Evolutionary conservation across 495 filamentous ascomycete genomes (phyloP), one percentile per base, ranked within the genome.

Genomic region (Penicillium herquei): DNA sequence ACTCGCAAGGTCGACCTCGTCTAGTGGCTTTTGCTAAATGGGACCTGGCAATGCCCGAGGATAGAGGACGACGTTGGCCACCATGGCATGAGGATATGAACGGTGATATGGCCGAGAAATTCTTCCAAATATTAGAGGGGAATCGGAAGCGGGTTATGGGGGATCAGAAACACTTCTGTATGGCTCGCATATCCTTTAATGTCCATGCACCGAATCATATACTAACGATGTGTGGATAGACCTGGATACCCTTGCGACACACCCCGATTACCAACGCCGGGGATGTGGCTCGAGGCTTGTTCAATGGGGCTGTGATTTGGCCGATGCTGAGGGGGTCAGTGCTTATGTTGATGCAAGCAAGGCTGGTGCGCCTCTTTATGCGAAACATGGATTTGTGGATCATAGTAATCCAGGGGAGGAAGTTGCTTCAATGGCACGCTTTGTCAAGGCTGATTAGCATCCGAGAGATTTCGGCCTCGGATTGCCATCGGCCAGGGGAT

Each of bases 231-330:
- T n/a, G 18, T 32, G 2, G 6, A 46, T 8, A 75, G 71, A 71
- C 44, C 75, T 85, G 34, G 73, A 80, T 57, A 73, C 78, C 46
- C 59, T 85, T 8, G 69, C 74, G 11, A 78, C 77, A 16, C 73
- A 79, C 47, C 80, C 78, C 3, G 70, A 74, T 18, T 78, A 77
- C 49, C 71, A 75, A 52, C 56, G 71, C 13, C 65, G 72, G 26
- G 81, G 82, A 3, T 82, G 82, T 0, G 81, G 76, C 8, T 66
- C 68, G 1, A 71, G 77, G 60, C 72, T 84, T 1, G 66, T 81
- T 4, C 35, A 64, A 14, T 84, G 81, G 80, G 80, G 80, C 3
- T 75, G 78, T 40, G 62, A 73, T 14, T 54, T 67, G 35, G 76
- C 78, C 0, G 73, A 78, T 57, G 35, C 59, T 32, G 59, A 70